phyloP scores from a whole-genome alignment of 164 flowering plant genomes.

The grape (Vitis vinifera) region ASM3070453v1 NC_081808.1:21857001-21857500 shows the following conservation, averaged over 20 bases:
- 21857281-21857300: not conserved
- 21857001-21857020: slow-evolving; percentile 85
- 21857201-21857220: slow-evolving; percentile 33
- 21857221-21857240: slow-evolving; percentile 26
- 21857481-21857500: not conserved
- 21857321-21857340: no score
- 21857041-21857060: slow-evolving; percentile 68
- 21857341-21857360: no score
- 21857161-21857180: slow-evolving; percentile 38
- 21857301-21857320: no score
- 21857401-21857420: no score
- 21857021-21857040: slow-evolving; percentile 76
- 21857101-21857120: slow-evolving; percentile 43
- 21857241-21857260: slow-evolving; percentile 51
- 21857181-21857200: slow-evolving; percentile 32
- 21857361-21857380: no score
- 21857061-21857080: slow-evolving; percentile 82
- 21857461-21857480: no score
- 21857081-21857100: slow-evolving; percentile 78
- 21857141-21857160: slow-evolving; percentile 39
- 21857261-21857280: not conserved
- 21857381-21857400: no score
- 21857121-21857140: slow-evolving; percentile 43
- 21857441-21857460: no score
- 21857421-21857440: no score